A percentile compares a stretch with the other conserved stretches of the same genome.
These are phyloP conservation scores for Gossypium aridum DNA, from an alignment of 441 rosid genomes.

Conservation along the genomic window DNA sequence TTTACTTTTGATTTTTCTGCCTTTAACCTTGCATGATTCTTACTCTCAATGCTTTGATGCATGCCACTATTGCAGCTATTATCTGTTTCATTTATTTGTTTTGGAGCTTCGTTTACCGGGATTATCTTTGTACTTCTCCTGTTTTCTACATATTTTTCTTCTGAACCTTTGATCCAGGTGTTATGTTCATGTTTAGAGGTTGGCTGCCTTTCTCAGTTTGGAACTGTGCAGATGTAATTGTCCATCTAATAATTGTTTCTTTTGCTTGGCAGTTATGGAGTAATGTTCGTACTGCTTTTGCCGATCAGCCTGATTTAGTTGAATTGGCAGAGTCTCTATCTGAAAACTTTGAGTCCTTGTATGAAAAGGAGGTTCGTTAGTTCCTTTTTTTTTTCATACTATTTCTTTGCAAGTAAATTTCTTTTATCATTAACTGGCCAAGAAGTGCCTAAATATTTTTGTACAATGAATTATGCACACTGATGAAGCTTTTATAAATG, in stretches of 20 bases:
- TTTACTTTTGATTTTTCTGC: neutral
- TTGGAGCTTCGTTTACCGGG: slow-evolving; percentile 4
- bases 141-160: neutral
- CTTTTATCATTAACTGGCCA: neutral
- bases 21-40: neutral
- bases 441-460: neutral
- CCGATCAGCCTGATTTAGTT: slow-evolving; percentile 67
- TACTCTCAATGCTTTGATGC: neutral
- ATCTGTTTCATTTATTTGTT: neutral
- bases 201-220: neutral
- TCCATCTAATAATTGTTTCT: slow-evolving; percentile 22
- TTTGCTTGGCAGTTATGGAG: slow-evolving; percentile 79
- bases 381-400: neutral
- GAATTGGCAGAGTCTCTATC: slow-evolving; percentile 71
- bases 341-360: slow-evolving; percentile 61
- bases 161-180: neutral
- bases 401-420: neutral
- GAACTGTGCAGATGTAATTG: neutral
- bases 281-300: slow-evolving; percentile 53
- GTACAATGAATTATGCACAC: neutral
- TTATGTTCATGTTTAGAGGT: neutral
- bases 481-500: neutral
- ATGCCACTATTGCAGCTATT: neutral
- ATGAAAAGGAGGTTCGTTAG: slow-evolving; percentile 68
- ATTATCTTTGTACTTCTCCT: slow-evolving; percentile 10